phyloP scores from a whole-genome alignment of 805 yeast species.

The Tetrapisispora pingtungensis region DNA sequence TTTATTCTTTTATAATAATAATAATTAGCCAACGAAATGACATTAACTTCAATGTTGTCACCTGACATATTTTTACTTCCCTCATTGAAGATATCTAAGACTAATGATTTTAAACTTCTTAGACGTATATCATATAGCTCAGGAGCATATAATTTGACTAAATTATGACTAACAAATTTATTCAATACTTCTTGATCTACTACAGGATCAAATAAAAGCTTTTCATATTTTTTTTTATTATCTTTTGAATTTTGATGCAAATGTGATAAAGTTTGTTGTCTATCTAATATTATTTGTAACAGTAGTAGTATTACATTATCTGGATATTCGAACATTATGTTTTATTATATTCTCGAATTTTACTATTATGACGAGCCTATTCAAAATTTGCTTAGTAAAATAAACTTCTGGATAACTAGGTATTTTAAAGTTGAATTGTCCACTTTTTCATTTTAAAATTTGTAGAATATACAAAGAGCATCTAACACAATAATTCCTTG shows the following conservation, averaged over 20 bases:
- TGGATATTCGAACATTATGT: slow-evolving; percentile 7
- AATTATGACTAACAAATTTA: slow-evolving; percentile 16
- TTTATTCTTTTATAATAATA: slow-evolving; percentile 19
- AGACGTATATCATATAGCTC: slow-evolving; percentile 14
- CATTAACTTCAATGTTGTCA: slow-evolving; percentile 9
- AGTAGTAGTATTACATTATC: slow-evolving; percentile 19
- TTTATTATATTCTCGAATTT: too few species aligned
- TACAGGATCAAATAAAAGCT: slow-evolving; percentile 18
- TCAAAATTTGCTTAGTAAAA: too few species aligned
- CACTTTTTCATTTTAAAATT: too few species aligned
- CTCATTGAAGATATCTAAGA: slow-evolving; percentile 15
- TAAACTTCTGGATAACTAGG: too few species aligned
- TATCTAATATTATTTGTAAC: slow-evolving; percentile 20
- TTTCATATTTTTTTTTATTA: slow-evolving; percentile 9
- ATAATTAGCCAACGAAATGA: slow-evolving; percentile 22
- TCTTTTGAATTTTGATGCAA: slow-evolving; percentile 3
- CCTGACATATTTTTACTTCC: slow-evolving; percentile 7
- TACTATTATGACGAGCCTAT: too few species aligned
- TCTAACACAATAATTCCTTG: too few species aligned
- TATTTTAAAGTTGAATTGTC: too few species aligned
- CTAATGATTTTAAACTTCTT: slow-evolving; percentile 14
- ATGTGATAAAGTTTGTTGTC: slow-evolving; percentile 21
- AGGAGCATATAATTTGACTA: slow-evolving; percentile 20
- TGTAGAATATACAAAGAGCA: too few species aligned
- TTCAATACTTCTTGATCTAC: slow-evolving; percentile 16